Base-by-base conservation (phyloP, 805 yeast species). In the Pichia occidentalis region DNA sequence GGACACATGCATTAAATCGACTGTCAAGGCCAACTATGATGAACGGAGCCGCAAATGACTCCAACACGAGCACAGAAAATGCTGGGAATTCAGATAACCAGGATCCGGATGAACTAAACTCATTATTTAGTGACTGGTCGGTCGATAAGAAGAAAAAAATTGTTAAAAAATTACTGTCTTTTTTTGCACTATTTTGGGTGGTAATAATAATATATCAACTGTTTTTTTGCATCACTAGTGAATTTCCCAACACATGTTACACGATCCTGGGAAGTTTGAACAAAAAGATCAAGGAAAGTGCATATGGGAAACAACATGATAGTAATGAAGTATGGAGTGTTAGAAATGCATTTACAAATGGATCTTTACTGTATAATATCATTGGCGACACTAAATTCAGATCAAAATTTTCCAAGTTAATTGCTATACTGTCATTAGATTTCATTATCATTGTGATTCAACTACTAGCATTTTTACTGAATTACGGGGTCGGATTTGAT, bases 341-440 rank as follows among this genome's bases (percentile, higher is more conserved):
- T 6, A 41, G 36, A 23, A 26, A 45, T 4, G 53, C 55, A 1
- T 55, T 56, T 25, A 52, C 53, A 2, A 55, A 63, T 44, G 74
- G 75, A 1, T 49, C 60, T n/a, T 40, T 65, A 14, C 48, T 64
- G 3, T 34, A 72, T 19, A 72, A 70, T 43, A 46, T 71, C 14
- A 65, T 73, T 17, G 80, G 80, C 0, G 78, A 74, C 33, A 20
- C 40, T 9, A 39, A 44, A 29, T 57, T 52, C 36, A 18, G 29
- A 2, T 40, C 44, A 46, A 22, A 50, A 55, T 24, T 68, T 61
- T 8, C 24, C 18, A 40, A 53, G 52, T 36, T 52, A 42, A 25
- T 34, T 21, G 47, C 42, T 36, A 18, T 62, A 39, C 24, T 67
- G 7, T 32, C 51, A 13, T 36, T 60, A 37, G 69, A 70, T 47